Evolutionary conservation across 495 filamentous ascomycete genomes (phyloP).

Genomic region (Aspergillus nanangensis): DNA sequence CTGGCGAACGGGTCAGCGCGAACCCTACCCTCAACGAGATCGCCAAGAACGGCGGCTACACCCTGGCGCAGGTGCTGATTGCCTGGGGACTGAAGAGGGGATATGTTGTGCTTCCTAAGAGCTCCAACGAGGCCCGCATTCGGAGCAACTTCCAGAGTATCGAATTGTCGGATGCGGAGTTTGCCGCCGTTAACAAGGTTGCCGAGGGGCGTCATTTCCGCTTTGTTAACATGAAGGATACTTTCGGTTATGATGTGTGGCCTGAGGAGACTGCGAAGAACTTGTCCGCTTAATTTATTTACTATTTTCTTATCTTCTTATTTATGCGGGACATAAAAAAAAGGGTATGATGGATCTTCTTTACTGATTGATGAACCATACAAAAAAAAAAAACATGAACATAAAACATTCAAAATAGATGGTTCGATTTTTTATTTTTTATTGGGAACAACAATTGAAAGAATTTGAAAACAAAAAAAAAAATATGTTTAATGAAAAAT

Average conservation of each 20-base stretch:
- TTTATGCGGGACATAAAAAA: slow-evolving; percentile 32
- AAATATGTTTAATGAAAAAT: neutral
- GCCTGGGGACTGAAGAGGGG: slow-evolving; percentile 68
- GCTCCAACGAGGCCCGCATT: slow-evolving; percentile 58
- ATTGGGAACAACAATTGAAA: neutral
- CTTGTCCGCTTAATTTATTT: slow-evolving; percentile 26
- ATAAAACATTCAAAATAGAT: neutral
- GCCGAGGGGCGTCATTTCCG: slow-evolving; percentile 57
- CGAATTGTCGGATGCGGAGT: slow-evolving; percentile 50
- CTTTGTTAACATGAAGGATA: slow-evolving; percentile 81
- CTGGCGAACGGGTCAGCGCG: slow-evolving; percentile 56
- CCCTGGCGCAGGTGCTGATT: slow-evolving; percentile 62
- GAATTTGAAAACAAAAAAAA: neutral
- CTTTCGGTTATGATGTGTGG: slow-evolving; percentile 52
- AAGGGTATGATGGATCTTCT: neutral
- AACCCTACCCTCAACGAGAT: slow-evolving; percentile 58
- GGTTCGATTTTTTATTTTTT: no score
- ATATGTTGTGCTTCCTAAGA: slow-evolving; percentile 70
- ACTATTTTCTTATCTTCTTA: slow-evolving; percentile 23
- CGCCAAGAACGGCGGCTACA: slow-evolving; percentile 59
- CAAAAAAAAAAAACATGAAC: neutral
- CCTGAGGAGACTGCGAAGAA: slow-evolving; percentile 41
- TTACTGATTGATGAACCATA: neutral
- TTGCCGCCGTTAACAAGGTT: slow-evolving; percentile 54
- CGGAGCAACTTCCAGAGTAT: slow-evolving; percentile 63